Percentiles rank a stretch among this genome's conserved stretches.
phyloP scores from a whole-genome alignment of 345 rosid species.

The Boechera stricta region DNA sequence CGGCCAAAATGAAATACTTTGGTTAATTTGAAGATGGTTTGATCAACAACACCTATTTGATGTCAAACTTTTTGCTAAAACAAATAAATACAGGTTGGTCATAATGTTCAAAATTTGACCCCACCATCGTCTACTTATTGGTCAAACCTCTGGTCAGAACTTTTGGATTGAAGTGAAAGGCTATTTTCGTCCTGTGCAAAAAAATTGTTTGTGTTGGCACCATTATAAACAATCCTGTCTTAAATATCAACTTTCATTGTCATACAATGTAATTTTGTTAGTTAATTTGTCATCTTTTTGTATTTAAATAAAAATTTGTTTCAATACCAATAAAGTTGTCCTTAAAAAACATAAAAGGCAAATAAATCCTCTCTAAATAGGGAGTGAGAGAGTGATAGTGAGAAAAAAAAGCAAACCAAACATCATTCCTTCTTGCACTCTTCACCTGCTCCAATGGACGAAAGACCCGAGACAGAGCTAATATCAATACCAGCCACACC shows the following conservation, averaged over 20 bases:
- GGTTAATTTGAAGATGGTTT: too few species aligned
- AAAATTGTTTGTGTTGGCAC: background rate
- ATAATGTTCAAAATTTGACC: background rate
- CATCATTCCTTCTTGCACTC: constrained; percentile 8
- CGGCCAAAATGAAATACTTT: too few species aligned
- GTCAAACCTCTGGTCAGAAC: background rate
- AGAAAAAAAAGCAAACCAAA: background rate
- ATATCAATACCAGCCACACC: constrained; percentile 98
- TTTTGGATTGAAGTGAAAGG: background rate
- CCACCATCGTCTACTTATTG: background rate
- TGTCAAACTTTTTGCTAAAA: background rate
- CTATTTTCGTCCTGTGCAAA: background rate
- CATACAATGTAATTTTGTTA: background rate
- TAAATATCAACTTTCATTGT: background rate
- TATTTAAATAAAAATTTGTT: background rate
- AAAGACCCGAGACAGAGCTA: constrained; percentile 97
- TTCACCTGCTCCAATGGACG: constrained; percentile 57
- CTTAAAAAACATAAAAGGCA: background rate
- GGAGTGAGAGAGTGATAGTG: constrained; percentile 18
- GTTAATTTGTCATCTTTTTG: background rate
- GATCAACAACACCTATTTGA: background rate
- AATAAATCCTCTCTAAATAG: constrained; percentile 11
- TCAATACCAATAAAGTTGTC: constrained; percentile 24
- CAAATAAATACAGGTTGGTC: background rate
- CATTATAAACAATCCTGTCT: background rate